Evolutionary conservation across 225 moss, liverwort and hornwort species (phyloP).

Genomic region (Thuidium tamariscinum): DNA sequence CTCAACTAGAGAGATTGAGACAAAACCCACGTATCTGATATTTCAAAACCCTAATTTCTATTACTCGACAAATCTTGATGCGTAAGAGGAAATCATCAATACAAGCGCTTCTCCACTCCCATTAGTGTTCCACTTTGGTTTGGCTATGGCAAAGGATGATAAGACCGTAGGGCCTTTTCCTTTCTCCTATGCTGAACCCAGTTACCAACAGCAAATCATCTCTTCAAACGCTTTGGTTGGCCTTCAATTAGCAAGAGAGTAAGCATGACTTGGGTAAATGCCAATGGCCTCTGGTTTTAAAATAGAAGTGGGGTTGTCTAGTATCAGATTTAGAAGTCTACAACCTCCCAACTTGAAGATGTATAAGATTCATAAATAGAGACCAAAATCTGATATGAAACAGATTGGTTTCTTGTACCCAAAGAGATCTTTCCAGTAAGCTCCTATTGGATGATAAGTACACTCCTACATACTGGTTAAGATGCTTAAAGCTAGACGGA

Average conservation of each 20-base stretch:
- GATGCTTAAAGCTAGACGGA: background rate
- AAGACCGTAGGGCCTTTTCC: background rate
- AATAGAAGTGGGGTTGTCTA: background rate
- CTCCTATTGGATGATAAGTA: background rate
- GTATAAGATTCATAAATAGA: background rate
- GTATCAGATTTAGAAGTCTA: background rate
- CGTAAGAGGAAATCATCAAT: background rate
- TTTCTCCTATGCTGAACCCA: background rate
- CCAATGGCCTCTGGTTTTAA: background rate
- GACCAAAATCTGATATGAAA: background rate
- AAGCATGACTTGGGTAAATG: background rate
- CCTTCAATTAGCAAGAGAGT: background rate
- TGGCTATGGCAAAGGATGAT: background rate
- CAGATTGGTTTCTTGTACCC: background rate
- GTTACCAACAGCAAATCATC: background rate
- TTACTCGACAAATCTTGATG: background rate
- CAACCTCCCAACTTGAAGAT: background rate
- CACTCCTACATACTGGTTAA: background rate
- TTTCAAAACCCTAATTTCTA: background rate
- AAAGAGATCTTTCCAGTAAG: background rate
- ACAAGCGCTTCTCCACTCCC: background rate
- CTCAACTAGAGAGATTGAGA: background rate
- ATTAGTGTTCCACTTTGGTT: background rate
- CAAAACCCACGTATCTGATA: background rate
- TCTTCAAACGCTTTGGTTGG: background rate